phyloP scores from a whole-genome alignment of 345 rosid species.

The Murraya paniculata region DNA sequence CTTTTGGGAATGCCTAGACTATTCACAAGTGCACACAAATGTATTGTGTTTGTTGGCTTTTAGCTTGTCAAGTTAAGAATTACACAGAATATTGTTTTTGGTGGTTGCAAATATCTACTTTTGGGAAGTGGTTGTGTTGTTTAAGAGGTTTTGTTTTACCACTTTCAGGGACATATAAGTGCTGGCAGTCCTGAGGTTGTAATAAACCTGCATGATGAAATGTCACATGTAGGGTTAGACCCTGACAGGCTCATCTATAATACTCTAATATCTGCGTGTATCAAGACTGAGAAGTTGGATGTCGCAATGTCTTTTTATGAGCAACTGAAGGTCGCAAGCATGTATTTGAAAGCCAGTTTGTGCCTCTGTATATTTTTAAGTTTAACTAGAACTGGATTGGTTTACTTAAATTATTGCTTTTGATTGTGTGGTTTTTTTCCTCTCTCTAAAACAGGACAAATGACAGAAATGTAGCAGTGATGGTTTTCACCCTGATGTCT shows the following conservation, averaged over 20 bases:
- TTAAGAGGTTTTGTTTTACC: neutral
- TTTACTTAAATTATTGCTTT: conserved; percentile 16
- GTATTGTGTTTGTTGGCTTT: neutral
- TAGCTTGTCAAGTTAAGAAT: neutral
- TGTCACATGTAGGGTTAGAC: conserved; percentile 45
- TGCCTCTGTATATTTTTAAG: conserved; percentile 38
- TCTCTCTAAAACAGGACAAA: conserved; percentile 39
- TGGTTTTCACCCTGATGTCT: conserved; percentile 49
- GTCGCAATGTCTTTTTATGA: conserved; percentile 57
- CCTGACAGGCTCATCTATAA: conserved; percentile 71
- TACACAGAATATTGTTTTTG: neutral
- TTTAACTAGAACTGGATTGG: conserved; percentile 21
- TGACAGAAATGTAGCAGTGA: conserved; percentile 28
- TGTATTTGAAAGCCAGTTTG: conserved; percentile 51
- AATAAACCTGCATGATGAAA: conserved; percentile 45
- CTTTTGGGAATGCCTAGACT: neutral
- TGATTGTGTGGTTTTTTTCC: neutral
- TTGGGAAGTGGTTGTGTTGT: conserved; percentile 1
- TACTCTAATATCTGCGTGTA: conserved; percentile 57
- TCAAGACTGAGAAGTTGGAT: conserved; percentile 49
- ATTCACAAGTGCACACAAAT: neutral
- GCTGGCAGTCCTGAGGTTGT: conserved; percentile 56
- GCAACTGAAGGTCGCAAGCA: conserved; percentile 75
- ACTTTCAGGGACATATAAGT: conserved; percentile 53
- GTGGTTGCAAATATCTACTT: neutral